phyloP scores from a whole-genome alignment of 2,329 filamentous ascomycete genomes.

The Orbilia ellipsospora region DNA sequence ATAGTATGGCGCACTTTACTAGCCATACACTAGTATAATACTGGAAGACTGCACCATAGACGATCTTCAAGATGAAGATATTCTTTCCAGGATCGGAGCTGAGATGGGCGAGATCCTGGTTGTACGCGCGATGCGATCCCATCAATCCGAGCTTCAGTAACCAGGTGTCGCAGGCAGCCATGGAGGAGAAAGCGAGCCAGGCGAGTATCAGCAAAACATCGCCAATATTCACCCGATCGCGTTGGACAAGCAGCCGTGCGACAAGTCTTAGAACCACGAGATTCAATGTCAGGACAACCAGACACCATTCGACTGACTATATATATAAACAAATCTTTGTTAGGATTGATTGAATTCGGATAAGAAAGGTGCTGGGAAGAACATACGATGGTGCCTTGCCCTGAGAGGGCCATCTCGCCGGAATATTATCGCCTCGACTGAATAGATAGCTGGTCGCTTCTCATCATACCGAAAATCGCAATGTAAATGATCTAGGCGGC shows the following conservation, averaged over 20 bases:
- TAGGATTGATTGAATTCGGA: conserved; percentile 6
- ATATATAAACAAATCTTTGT: background rate
- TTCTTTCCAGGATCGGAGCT: conserved; percentile 29
- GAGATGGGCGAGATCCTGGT: conserved; percentile 35
- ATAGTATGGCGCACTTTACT: conserved; percentile 41
- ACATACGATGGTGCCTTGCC: conserved; percentile 56
- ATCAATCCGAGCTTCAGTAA: conserved; percentile 48
- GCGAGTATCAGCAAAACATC: conserved; percentile 46
- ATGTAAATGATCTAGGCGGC: conserved; percentile 4
- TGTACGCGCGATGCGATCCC: conserved; percentile 28
- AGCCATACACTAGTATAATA: conserved; percentile 52
- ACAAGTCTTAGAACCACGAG: conserved; percentile 47
- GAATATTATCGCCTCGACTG: conserved; percentile 48
- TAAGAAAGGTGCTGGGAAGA: background rate
- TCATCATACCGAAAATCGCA: conserved; percentile 49
- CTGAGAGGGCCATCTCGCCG: conserved; percentile 55
- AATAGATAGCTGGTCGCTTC: conserved; percentile 14
- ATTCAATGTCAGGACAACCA: conserved; percentile 47
- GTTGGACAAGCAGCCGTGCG: conserved; percentile 40
- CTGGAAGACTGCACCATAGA: conserved; percentile 41
- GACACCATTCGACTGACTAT: conserved; percentile 52
- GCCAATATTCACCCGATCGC: conserved; percentile 51
- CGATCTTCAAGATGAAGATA: conserved; percentile 36
- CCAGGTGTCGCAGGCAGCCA: conserved; percentile 53
- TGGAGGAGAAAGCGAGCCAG: conserved; percentile 41